Evolutionary conservation across 306 rosid species (phyloP).

Genomic region (Acacia acuminata): DNA sequence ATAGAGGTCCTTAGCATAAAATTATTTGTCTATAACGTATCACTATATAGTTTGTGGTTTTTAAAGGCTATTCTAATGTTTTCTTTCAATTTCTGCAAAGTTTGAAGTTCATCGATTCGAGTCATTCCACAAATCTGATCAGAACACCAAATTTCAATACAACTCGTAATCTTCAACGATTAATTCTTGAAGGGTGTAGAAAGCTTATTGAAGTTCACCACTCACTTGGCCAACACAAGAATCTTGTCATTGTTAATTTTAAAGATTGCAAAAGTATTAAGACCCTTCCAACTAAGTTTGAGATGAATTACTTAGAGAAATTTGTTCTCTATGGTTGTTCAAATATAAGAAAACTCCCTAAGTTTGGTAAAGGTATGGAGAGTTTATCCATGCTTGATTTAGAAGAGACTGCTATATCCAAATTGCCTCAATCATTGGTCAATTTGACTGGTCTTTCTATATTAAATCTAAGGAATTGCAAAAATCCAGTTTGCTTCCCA

Average conservation of each 20-base stretch:
- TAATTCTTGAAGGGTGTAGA: background rate
- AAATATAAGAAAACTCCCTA: background rate
- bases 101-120: background rate
- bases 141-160: background rate
- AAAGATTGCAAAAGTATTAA: background rate
- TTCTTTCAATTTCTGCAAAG: background rate
- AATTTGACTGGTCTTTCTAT: background rate
- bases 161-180: background rate
- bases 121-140: background rate
- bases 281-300: background rate
- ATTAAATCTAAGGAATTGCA: too few relatives aligned
- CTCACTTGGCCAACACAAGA: background rate
- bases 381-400: too few relatives aligned
- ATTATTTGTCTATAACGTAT: background rate
- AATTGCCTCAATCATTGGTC: background rate
- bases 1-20: too few relatives aligned
- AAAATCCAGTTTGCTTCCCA: too few relatives aligned
- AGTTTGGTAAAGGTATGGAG: background rate
- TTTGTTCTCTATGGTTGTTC: background rate
- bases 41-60: background rate
- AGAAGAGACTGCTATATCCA: background rate
- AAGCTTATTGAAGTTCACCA: background rate
- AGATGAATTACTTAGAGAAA: background rate
- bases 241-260: background rate
- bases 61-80: too few relatives aligned